Conservation (phyloP, 176 grass and related monocot species). For the Alopecurus myosuroides region DNA sequence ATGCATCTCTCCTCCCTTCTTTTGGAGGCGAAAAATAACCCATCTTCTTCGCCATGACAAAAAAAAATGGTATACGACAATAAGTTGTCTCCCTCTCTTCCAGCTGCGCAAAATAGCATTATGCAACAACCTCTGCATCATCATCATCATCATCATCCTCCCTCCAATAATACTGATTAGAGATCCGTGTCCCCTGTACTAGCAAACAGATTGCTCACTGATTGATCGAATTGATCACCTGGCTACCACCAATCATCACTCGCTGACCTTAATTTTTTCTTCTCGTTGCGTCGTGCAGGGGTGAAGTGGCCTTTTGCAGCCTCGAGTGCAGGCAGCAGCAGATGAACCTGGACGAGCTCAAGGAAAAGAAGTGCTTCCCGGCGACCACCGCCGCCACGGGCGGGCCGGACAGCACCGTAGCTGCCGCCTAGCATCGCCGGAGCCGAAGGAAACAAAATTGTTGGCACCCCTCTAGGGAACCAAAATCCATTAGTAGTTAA, state of each 20-base stretch:
- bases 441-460: background rate
- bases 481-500: constrained; percentile 43
- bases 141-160: constrained; percentile 4
- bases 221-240: background rate
- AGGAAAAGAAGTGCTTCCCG: constrained; percentile 53
- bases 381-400: background rate
- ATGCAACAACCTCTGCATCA: constrained; percentile 4
- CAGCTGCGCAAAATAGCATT: constrained; percentile 14
- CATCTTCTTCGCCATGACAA: background rate
- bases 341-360: constrained; percentile 76
- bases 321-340: constrained; percentile 74
- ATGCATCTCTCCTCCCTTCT: background rate
- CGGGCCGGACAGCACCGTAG: constrained; percentile 52
- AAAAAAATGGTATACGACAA: background rate
- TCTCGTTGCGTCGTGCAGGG: constrained; percentile 40
- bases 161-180: background rate
- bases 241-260: constrained; percentile 2
- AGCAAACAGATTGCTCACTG: background rate
- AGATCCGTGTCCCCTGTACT: constrained; percentile 1
- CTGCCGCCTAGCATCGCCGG: constrained; percentile 40
- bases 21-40: background rate
- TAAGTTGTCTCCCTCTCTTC: constrained; percentile 14
- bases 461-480: constrained; percentile 31
- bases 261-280: background rate
- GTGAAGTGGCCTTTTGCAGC: constrained; percentile 88